Base-by-base conservation (phyloP, 2,329 filamentous ascomycete genomes). In the Thelonectria olida region DNA sequence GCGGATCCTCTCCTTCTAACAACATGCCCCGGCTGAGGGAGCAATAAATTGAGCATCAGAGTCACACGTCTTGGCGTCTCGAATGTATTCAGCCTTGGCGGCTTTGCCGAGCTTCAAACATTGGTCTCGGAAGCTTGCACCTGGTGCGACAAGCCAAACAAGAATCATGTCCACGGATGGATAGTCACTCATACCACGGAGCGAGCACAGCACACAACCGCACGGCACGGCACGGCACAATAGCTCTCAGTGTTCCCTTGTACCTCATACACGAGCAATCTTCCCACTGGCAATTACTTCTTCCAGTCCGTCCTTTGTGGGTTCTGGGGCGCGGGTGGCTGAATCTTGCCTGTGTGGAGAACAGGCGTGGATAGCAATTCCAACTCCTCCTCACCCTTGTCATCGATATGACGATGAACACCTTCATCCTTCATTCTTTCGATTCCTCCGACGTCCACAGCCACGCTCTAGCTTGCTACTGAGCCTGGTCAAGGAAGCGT, bases 291-390 rank as follows among this genome's bases (percentile, higher is more conserved):
- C 7, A 39, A 39, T 39, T 5, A 39, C 17, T 39, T 20, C 36
- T 17, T 20, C 36, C 36, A 39, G 27, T 31, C 27, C 27, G n/a
- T 31, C 28, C 7, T 5, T 41, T 41, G n/a, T 41, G 7, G 12
- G 4, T 10, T 34, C 17, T 28, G 38, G 23, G 38, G 22, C 23
- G 12, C 38, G 27, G 36, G 12, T 15, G n/a, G 23, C 50, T 42
- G 36, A 53, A 10, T 27, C 50, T 44, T 53, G n/a, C n/a, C 15
- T 12, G 22, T 34, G 42, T 53, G 49, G 42, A 49, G 56, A 45
- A 52, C 48, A 22, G 47, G 10, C 22, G 34, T 17, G 34, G n/a
- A 31, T 58, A 39, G 36, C 55, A 58, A 47, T 52, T 48, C 28
- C 31, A 27, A n/a, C 3, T n/a, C n/a, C n/a, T n/a, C n/a, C 7